phyloP scores from a whole-genome alignment of 169 alveolate genomes.

The Cryptosporidium baileyi region DNA sequence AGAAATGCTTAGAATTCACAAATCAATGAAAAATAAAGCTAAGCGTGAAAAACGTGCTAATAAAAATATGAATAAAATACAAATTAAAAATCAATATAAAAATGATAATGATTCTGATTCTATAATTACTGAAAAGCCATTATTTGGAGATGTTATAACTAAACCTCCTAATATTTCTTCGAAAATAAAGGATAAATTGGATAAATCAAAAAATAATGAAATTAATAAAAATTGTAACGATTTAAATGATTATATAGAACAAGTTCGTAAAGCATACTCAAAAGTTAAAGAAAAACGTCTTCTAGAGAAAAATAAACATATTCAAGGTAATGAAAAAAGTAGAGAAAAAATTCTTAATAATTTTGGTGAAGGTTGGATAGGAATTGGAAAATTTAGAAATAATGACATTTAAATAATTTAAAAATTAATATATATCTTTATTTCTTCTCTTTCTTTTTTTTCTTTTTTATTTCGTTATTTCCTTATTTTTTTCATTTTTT shows the following conservation, averaged over 20 bases:
- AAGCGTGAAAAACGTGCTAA: conserved; percentile 35
- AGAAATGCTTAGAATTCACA: conserved; percentile 8
- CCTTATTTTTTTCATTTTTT: too few relatives aligned
- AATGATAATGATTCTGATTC: background rate
- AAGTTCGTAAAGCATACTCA: conserved; percentile 43
- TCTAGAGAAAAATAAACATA: background rate
- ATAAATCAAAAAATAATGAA: background rate
- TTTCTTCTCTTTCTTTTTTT: background rate
- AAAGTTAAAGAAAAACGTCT: background rate
- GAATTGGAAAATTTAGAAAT: conserved; percentile 58
- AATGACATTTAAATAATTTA: background rate
- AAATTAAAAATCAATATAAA: background rate
- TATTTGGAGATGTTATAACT: conserved; percentile 39
- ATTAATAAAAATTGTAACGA: conserved; percentile 3
- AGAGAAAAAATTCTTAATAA: background rate
- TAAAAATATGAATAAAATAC: background rate
- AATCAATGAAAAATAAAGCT: conserved; percentile 8
- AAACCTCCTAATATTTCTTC: conserved; percentile 37
- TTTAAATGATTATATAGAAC: conserved; percentile 8
- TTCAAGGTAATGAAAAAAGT: background rate
- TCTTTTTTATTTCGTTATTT: too few relatives aligned
- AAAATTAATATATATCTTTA: background rate
- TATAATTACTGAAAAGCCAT: background rate
- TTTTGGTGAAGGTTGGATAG: conserved; percentile 58
- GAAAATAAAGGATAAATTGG: conserved; percentile 19